Evolutionary conservation across 116 monocot species (phyloP), one percentile per base, ranked within the genome.

Genomic region (Trichopus zeylanicus): DNA sequence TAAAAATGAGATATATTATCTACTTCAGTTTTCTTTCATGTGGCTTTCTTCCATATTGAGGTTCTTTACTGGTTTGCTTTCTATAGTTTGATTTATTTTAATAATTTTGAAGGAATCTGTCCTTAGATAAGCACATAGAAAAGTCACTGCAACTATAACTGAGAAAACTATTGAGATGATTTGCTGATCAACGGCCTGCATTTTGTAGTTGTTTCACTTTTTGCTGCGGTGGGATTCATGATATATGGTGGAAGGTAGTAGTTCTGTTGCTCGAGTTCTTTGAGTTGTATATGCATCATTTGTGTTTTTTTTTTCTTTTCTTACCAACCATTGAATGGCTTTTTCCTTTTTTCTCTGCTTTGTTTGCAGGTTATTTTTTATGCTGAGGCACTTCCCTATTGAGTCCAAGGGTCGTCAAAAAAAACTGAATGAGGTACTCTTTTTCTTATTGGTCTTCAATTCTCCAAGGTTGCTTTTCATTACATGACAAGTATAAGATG

Each of bases 221-320:
- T 61, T 59, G 89, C 86, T 55, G 83, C 89, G 37, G 56, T 86
- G 16, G 89, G 94, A 26, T 94, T 94, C 59, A 23, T 89, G 56
- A 77, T 89, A 34, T 93, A 83, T 82, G 88, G 92, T 48, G 92
- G 84, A 56, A 92, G 84, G 88, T 87, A 74, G 3, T 1, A 25
- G 55, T 48, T 26, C 26, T 18, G 20, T 54, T 47, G 1, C 19
- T 22, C 19, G 7, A 24, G 6, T 15, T 32, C 22, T 11, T 42
- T 29, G 27, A 29, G 3, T 62, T 74, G 27, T 13, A 0, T 12
- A 21, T 25, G 15, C 0, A 23, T 64, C 57, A 32, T 15, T 65
- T 35, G 2, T 66, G 18, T 29, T 27, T 29, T 27, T 26, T 57
- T 25, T 46, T 33, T 25, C 1, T 26, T 39, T 26, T 35, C 16